Evolutionary conservation across 2,329 filamentous ascomycete species (phyloP), one percentile per base, ranked within the genome.

Genomic region (Ophiostoma ulmi): DNA sequence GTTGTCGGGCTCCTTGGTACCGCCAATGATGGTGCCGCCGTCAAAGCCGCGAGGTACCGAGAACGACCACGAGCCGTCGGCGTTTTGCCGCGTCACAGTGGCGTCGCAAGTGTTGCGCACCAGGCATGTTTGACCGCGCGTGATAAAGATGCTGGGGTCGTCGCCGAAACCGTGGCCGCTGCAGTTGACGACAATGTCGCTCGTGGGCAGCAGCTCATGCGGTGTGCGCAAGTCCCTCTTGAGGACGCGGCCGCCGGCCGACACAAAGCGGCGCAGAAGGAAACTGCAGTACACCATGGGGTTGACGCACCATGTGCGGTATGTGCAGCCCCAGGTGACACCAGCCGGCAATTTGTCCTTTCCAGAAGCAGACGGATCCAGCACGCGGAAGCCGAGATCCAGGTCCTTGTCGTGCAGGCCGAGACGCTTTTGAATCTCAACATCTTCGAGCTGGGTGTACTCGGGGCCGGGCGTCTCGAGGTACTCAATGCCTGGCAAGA

Each of bases 21-120:
- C 88, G 5, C 88, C 89, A 26, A 91, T 84, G 55, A 91, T 81
- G 0, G 88, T 90, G 2, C 88, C 88, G 3, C 88, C 88, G 44
- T 85, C 81, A 36, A 88, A 84, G 10, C 83, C 84, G 2, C 89
- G 83, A 0, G 88, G 87, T 6, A 91, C 86, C 65, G 84, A 83
- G 73, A 90, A 90, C 0, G 84, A 83, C 86, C 87, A 90, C 10
- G 81, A 83, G 0, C 88, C 88, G 75, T 90, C 87, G 0, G 81
- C 81, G 75, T 87, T 85, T 74, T 91, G 87, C 36, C 85, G 82
- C 2, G 89, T 91, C 26, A 91, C 77, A 3, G 80, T 82, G 5
- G 76, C 78, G 26, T 76, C 74, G 74, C 78, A 80, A 17, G 72
- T 58, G 72, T 83, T 80, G 65, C 79, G 77, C n/a, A 83, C 80